Percentiles rank a stretch among this genome's conserved stretches.
Evolutionary conservation across 805 yeast species (phyloP).

Genomic region (Cyberlindnera mycetangii): DNA sequence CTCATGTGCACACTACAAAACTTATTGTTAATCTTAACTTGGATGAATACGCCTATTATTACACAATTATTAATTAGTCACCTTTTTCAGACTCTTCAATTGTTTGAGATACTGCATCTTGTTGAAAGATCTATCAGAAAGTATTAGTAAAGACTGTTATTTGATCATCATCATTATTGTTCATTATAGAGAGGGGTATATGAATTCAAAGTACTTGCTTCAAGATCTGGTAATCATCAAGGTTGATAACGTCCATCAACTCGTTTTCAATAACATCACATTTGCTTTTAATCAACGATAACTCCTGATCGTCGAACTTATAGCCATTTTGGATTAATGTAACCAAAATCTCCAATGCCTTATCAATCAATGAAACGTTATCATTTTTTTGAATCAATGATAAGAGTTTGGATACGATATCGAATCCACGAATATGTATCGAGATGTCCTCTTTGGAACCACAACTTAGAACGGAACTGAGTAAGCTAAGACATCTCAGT

Average conservation of each 20-base stretch:
- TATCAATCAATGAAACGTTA: constrained; percentile 52
- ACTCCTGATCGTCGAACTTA: constrained; percentile 44
- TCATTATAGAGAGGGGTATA: not conserved
- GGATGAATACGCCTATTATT: too few species aligned
- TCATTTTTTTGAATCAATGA: constrained; percentile 26
- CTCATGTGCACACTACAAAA: too few species aligned
- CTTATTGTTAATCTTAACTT: too few species aligned
- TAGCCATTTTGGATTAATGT: constrained; percentile 44
- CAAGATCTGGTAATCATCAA: constrained; percentile 50
- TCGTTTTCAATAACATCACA: constrained; percentile 37
- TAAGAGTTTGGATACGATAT: constrained; percentile 29
- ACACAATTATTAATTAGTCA: not conserved
- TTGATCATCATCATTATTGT: too few species aligned
- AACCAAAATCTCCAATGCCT: constrained; percentile 48
- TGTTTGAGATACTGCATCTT: constrained; percentile 22
- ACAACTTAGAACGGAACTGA: constrained; percentile 58
- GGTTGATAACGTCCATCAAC: constrained; percentile 47
- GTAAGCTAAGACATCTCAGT: constrained; percentile 52
- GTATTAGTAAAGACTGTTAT: constrained; percentile 18
- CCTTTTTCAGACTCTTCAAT: constrained; percentile 6
- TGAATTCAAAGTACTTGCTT: constrained; percentile 41
- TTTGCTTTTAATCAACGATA: constrained; percentile 33
- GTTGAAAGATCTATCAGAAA: constrained; percentile 16
- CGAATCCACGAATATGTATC: constrained; percentile 34
- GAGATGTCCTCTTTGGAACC: constrained; percentile 39